Evolutionary conservation across 306 rosid species (phyloP).

Genomic region (Coriaria nepalensis): DNA sequence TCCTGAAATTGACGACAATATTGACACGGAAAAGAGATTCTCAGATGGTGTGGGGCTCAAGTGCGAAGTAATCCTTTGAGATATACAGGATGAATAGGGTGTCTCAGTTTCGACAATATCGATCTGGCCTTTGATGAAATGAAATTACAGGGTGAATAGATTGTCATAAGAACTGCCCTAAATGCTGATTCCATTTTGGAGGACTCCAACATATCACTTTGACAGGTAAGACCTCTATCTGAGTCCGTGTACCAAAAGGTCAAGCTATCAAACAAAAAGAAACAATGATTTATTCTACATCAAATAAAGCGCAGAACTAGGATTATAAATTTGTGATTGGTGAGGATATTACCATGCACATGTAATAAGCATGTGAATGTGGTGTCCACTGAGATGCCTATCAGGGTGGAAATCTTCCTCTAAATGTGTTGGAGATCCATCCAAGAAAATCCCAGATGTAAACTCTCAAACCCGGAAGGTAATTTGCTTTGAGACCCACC

Average conservation of each 20-base stretch:
- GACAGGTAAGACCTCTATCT: conserved; percentile 39
- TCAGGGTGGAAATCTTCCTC: conserved; percentile 41
- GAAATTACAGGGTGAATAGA: conserved; percentile 64
- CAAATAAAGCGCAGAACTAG: neutral
- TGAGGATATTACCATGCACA: conserved; percentile 57
- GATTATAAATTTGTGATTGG: neutral
- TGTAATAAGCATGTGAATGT: conserved; percentile 38
- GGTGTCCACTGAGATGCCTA: conserved; percentile 22
- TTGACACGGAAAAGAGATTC: conserved; percentile 28
- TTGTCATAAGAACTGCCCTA: conserved; percentile 74
- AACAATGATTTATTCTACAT: neutral
- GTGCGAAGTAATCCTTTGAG: conserved; percentile 28
- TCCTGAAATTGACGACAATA: conserved; percentile 37
- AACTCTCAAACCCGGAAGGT: conserved; percentile 37
- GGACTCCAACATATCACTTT: conserved; percentile 31
- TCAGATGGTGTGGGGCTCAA: conserved; percentile 31
- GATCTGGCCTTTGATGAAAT: conserved; percentile 45
- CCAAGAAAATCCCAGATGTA: conserved; percentile 85
- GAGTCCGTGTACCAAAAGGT: conserved; percentile 35
- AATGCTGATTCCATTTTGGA: conserved; percentile 48
- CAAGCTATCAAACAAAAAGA: conserved; percentile 30
- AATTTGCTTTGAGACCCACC: conserved; percentile 36
- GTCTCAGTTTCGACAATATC: conserved; percentile 33
- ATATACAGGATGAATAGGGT: conserved; percentile 24
- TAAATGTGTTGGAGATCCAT: conserved; percentile 53